Evolutionary conservation across 106 monocot species (phyloP).

Genomic region (Dendrobium chrysotoxum): DNA sequence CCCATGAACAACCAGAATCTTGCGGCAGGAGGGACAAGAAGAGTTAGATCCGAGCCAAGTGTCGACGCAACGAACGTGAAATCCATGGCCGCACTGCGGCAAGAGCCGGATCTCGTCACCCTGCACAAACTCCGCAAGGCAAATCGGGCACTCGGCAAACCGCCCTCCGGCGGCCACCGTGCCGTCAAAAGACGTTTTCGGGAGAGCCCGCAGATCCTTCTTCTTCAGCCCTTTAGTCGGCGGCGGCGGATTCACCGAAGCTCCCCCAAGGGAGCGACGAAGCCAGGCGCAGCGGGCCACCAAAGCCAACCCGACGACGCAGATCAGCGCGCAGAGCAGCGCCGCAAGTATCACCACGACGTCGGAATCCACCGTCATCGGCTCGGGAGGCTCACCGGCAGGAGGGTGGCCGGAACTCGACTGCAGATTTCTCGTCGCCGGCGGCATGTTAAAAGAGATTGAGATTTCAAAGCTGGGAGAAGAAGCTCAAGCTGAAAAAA

Average conservation of each 20-base stretch:
- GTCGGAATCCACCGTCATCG: constrained; percentile 24
- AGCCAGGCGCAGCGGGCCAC: constrained; percentile 34
- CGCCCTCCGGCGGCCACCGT: background rate
- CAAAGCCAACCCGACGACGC: constrained; percentile 26
- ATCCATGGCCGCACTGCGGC: constrained; percentile 22
- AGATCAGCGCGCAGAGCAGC: constrained; percentile 32
- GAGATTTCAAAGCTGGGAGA: background rate
- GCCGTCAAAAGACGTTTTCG: constrained; percentile 9
- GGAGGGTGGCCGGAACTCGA: background rate
- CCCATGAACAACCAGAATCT: background rate
- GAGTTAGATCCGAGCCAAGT: constrained; percentile 25
- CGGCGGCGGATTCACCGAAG: background rate
- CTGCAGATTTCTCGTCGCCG: constrained; percentile 12
- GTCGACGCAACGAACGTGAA: constrained; percentile 26
- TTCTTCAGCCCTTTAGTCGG: constrained; percentile 20
- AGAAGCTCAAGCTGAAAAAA: background rate
- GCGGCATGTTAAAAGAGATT: background rate
- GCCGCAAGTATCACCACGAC: constrained; percentile 27
- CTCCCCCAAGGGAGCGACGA: background rate
- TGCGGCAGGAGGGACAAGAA: constrained; percentile 20
- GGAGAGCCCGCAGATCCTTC: constrained; percentile 17
- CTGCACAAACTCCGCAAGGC: constrained; percentile 18
- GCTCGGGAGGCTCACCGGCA: constrained; percentile 7
- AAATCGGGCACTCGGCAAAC: constrained; percentile 21
- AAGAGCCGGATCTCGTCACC: constrained; percentile 25